phyloP scores from a whole-genome alignment of 2,329 filamentous ascomycete genomes.

The Paecilomyces sp. region DNA sequence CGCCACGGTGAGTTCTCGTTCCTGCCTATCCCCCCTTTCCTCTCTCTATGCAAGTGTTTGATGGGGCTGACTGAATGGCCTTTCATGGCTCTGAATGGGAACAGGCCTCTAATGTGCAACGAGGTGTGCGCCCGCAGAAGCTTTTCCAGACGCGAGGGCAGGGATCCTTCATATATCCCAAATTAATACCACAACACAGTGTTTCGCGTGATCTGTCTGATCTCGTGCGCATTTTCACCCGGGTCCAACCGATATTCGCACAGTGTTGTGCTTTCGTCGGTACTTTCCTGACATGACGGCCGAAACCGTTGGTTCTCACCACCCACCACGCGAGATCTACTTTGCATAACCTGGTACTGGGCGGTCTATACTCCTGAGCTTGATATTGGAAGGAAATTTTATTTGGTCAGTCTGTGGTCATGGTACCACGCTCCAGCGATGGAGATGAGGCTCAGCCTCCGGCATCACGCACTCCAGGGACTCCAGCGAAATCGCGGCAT shows the following conservation, averaged over 20 bases:
- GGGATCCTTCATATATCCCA: slow-evolving; percentile 17
- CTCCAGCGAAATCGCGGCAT: slow-evolving; percentile 30
- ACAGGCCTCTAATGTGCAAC: slow-evolving; percentile 12
- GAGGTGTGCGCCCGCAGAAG: slow-evolving; percentile 11
- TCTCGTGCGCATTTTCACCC: background rate
- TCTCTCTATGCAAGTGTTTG: background rate
- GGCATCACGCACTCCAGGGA: slow-evolving; percentile 27
- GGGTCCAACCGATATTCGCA: background rate
- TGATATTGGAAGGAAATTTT: background rate
- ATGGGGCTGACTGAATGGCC: background rate
- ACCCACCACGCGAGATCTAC: background rate
- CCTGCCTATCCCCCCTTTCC: background rate
- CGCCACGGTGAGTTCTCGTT: background rate
- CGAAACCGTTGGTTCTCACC: background rate
- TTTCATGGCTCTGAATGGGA: background rate
- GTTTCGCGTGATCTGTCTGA: background rate
- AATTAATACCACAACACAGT: slow-evolving; percentile 6
- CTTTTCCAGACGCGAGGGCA: slow-evolving; percentile 17
- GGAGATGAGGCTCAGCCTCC: slow-evolving; percentile 24
- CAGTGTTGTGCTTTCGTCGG: background rate
- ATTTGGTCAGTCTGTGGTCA: slow-evolving; percentile 13
- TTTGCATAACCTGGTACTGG: background rate
- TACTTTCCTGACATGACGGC: slow-evolving; percentile 1
- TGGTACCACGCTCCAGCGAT: slow-evolving; percentile 35
- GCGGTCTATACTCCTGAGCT: background rate